phyloP scores from a whole-genome alignment of 116 monocot genomes.

The Zostera marina region DNA sequence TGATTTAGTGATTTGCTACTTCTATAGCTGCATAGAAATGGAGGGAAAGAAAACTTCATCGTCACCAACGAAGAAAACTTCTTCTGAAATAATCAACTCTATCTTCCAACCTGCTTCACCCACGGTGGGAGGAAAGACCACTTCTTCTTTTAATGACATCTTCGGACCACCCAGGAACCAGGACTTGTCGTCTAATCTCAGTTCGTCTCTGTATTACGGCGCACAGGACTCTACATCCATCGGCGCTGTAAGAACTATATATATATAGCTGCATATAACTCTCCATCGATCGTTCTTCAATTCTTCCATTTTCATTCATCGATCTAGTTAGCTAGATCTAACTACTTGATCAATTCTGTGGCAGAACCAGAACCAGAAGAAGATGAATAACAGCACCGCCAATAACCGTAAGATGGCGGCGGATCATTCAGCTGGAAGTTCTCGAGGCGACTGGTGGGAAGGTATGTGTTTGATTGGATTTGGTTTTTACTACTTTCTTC shows the following conservation, averaged over 20 bases:
- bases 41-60: background rate
- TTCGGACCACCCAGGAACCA: conserved; percentile 13
- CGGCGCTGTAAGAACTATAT: no score
- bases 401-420: background rate
- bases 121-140: conserved; percentile 10
- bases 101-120: conserved; percentile 12
- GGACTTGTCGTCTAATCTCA: conserved; percentile 5
- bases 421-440: background rate
- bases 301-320: no score
- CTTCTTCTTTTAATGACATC: conserved; percentile 3
- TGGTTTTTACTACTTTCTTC: no score
- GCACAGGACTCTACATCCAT: conserved; percentile 14
- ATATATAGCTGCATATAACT: no score
- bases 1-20: no score
- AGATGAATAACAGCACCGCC: no score
- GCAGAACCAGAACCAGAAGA: no score
- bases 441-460: background rate
- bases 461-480: background rate
- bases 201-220: conserved; percentile 43
- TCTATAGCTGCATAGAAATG: no score
- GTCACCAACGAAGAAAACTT: conserved; percentile 1
- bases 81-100: conserved; percentile 12
- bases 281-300: no score
- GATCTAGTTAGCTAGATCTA: no score
- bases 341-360: no score